Conservation (phyloP, 2,329 filamentous ascomycete genomes). For the Ophiostoma piceae region DNA sequence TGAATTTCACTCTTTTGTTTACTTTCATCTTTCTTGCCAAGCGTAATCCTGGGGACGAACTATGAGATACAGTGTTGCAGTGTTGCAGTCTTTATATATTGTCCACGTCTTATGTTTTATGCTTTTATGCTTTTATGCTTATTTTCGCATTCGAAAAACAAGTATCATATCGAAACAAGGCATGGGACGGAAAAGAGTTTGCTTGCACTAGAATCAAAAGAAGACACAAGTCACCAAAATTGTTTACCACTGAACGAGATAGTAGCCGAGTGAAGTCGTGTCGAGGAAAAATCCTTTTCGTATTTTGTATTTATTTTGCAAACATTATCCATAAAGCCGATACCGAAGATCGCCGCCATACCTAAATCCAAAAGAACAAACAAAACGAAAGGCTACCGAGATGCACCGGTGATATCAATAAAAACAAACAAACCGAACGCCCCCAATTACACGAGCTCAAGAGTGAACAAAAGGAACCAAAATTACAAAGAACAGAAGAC, state of each 20-base stretch:
- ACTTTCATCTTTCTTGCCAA: slow-evolving; percentile 1
- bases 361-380: not conserved
- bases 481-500: not conserved
- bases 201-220: not conserved
- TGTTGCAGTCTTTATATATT: not conserved
- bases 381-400: slow-evolving; percentile 5
- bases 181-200: not conserved
- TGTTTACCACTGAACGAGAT: not conserved
- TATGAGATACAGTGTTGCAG: slow-evolving; percentile 1
- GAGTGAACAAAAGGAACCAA: not conserved
- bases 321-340: not conserved
- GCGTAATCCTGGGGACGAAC: slow-evolving; percentile 12
- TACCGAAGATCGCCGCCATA: not conserved
- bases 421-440: slow-evolving; percentile 1
- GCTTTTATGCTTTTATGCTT: not conserved
- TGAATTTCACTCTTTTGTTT: not conserved
- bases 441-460: not conserved
- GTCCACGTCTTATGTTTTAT: not conserved
- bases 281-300: not conserved
- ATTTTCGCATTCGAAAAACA: not conserved
- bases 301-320: slow-evolving; percentile 8
- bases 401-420: slow-evolving; percentile 15
- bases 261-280: not conserved
- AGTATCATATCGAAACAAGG: not conserved
- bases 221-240: not conserved